A percentile compares a stretch with the other conserved stretches of the same genome.
Conservation (phyloP, 805 yeast genomes). For the Saccharomycopsis synnaedendra region DNA sequence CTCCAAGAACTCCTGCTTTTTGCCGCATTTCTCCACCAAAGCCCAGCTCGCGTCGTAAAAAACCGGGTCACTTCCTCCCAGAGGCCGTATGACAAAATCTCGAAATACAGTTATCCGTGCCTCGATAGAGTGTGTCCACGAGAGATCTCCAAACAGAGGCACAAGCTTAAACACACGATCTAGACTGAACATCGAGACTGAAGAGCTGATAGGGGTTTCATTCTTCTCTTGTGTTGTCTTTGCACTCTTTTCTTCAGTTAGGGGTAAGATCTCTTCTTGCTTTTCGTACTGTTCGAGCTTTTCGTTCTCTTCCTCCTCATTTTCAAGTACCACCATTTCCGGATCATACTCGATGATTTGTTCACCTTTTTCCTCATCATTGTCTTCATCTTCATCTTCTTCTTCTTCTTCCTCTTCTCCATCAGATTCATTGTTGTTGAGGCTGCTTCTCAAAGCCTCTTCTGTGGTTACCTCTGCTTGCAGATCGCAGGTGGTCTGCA, state of each 20-base stretch:
- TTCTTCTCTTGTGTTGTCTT: not conserved
- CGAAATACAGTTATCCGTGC: conserved; percentile 10
- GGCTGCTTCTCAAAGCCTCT: too few species aligned
- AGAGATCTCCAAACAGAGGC: conserved; percentile 7
- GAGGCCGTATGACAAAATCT: conserved; percentile 10
- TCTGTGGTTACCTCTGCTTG: too few species aligned
- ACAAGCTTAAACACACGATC: not conserved
- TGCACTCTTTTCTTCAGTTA: not conserved
- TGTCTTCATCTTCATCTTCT: not conserved
- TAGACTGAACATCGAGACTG: not conserved
- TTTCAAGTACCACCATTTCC: not conserved
- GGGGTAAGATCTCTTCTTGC: not conserved
- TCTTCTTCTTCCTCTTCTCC: not conserved
- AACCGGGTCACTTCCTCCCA: not conserved
- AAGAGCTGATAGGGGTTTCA: not conserved
- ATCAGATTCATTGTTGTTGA: not conserved
- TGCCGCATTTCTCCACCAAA: conserved; percentile 5
- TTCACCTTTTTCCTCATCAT: not conserved
- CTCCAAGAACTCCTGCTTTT: not conserved
- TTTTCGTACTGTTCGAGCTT: not conserved
- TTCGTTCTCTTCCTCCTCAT: not conserved
- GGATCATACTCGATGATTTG: not conserved
- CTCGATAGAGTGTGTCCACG: conserved; percentile 13
- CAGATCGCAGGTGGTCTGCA: too few species aligned
- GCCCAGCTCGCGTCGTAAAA: conserved; percentile 10